phyloP scores from a whole-genome alignment of 495 filamentous ascomycete genomes.

The Cladorrhinum samala region DNA sequence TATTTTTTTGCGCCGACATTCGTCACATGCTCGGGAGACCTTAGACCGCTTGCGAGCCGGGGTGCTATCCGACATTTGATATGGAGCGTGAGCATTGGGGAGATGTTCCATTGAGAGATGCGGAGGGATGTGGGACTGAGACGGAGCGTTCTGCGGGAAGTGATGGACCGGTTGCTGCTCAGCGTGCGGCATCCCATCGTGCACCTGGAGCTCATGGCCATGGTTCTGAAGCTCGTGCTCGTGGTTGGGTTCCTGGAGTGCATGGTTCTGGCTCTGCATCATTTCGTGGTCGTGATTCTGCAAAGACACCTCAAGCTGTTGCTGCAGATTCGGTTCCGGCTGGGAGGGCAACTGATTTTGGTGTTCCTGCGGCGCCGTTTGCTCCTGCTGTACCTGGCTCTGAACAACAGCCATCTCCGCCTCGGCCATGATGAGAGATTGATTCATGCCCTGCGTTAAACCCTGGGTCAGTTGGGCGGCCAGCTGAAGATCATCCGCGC shows the following conservation, averaged over 20 bases:
- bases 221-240: slow-evolving; percentile 8
- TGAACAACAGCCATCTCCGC: slow-evolving; percentile 11
- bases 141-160: slow-evolving; percentile 15
- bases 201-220: slow-evolving; percentile 7
- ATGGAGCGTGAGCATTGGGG: slow-evolving; percentile 13
- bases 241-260: slow-evolving; percentile 22
- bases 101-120: slow-evolving; percentile 28
- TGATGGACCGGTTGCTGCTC: slow-evolving; percentile 9
- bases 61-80: slow-evolving; percentile 45
- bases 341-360: slow-evolving; percentile 4
- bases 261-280: slow-evolving; percentile 14
- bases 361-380: slow-evolving; percentile 15
- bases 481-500: slow-evolving; percentile 44
- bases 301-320: slow-evolving; percentile 28
- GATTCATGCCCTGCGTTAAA: slow-evolving; percentile 31
- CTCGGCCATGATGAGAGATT: slow-evolving; percentile 29
- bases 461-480: slow-evolving; percentile 47
- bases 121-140: slow-evolving; percentile 27
- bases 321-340: slow-evolving; percentile 23
- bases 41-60: slow-evolving; percentile 80
- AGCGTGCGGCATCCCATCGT: slow-evolving; percentile 17
- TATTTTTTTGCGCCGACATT: slow-evolving; percentile 94
- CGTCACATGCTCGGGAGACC: slow-evolving; percentile 89
- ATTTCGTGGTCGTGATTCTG: slow-evolving; percentile 27
- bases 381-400: slow-evolving; percentile 18